Evolutionary conservation across 164 flowering plant genomes (phyloP).

Genomic region (Santalum album): DNA sequence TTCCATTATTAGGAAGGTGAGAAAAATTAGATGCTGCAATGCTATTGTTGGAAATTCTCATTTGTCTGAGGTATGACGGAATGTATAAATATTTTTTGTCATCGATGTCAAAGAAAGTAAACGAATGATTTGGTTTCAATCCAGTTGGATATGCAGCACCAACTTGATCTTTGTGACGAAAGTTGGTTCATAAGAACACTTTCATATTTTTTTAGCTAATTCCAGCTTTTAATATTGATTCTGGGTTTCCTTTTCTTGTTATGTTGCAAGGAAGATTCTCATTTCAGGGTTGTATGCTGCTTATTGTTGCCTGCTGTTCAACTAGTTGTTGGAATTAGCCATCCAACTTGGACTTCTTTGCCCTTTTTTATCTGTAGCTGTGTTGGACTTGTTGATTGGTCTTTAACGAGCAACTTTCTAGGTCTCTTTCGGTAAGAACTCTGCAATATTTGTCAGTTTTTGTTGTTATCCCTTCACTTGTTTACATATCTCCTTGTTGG

Average conservation of each 20-base stretch:
- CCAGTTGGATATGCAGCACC: no score
- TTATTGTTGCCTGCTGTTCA: conserved; percentile 22
- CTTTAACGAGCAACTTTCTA: conserved; percentile 25
- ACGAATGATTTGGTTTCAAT: no score
- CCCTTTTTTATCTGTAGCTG: conserved; percentile 27
- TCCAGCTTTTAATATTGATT: background rate
- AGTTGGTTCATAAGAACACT: no score
- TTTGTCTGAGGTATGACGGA: no score
- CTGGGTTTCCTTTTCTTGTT: conserved; percentile 3
- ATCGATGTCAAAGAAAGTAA: no score
- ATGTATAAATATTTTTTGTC: no score
- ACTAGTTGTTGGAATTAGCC: conserved; percentile 24
- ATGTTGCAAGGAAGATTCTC: conserved; percentile 17
- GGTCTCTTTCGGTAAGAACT: conserved; percentile 22
- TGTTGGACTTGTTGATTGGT: conserved; percentile 26
- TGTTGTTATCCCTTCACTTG: background rate
- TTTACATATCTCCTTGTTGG: conserved; percentile 1
- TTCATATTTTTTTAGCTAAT: background rate
- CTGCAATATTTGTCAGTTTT: no score
- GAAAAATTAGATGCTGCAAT: no score
- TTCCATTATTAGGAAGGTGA: no score
- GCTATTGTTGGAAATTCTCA: no score
- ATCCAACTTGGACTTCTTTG: conserved; percentile 23
- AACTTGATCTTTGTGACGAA: no score
- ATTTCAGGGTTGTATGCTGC: conserved; percentile 21